Evolutionary conservation across 805 yeast genomes (phyloP).

Genomic region (Hanseniaspora mollemarum): DNA sequence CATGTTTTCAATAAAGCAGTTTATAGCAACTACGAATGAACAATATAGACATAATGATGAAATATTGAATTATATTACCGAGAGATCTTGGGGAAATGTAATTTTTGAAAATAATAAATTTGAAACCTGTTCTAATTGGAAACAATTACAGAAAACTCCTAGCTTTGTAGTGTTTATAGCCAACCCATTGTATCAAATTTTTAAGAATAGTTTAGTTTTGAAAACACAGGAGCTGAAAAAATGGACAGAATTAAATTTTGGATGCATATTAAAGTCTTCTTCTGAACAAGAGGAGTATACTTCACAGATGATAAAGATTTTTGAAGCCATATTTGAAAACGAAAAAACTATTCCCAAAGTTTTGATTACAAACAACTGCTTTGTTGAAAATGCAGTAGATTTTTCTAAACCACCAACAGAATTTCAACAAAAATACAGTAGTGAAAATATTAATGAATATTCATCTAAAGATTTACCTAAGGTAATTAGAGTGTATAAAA

Average conservation of each 20-base stretch:
- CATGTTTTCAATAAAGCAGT: conserved; percentile 56
- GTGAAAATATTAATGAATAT: conserved; percentile 34
- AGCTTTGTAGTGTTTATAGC: conserved; percentile 57
- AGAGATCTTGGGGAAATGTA: conserved; percentile 67
- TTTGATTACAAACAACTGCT: neutral
- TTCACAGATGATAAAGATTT: conserved; percentile 45
- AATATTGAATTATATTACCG: conserved; percentile 35
- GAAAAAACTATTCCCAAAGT: conserved; percentile 20
- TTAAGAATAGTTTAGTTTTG: conserved; percentile 47
- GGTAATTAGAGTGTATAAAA: conserved; percentile 39
- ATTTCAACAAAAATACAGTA: neutral
- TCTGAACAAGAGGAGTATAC: conserved; percentile 32
- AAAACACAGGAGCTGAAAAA: conserved; percentile 35
- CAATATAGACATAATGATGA: conserved; percentile 29
- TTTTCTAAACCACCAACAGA: neutral
- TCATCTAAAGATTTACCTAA: conserved; percentile 24
- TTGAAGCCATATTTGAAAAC: conserved; percentile 42
- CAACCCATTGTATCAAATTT: conserved; percentile 69
- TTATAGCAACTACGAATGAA: conserved; percentile 43
- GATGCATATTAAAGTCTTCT: conserved; percentile 24
- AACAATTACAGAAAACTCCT: conserved; percentile 25
- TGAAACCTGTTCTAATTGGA: conserved; percentile 26
- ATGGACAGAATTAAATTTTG: conserved; percentile 40
- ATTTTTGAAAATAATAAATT: conserved; percentile 42
- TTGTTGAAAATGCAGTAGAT: neutral